Base-by-base conservation (phyloP, 1,284 basidiomycete genomes). In the Austropuccinia psidii region DNA sequence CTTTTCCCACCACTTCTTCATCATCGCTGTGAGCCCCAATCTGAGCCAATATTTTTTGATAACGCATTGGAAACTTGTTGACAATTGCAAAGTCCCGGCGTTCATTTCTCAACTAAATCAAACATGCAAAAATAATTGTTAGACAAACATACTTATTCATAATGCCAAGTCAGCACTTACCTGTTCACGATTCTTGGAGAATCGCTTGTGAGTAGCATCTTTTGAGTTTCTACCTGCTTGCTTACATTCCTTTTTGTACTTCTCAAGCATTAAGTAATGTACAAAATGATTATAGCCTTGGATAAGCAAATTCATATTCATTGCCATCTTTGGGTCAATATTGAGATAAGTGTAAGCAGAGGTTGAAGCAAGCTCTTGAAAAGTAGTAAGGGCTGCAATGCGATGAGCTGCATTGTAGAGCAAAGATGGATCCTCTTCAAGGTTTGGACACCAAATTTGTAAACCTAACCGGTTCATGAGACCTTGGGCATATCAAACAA, bases 1-100 rank as follows among this genome's bases (percentile, higher is more conserved):
- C 43, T 7, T 55, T 52, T 24, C 33, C 29, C 19, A 31, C 29
- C 11, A 21, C 45, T 2, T 29, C 5, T 47, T 73, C n/a, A n/a
- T 64, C 70, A 64, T 73, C 27, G 50, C 70, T 73, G 60, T 73
- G 70, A 21, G 70, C 33, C 6, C n/a, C 21, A 27, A 73, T 55
- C 24, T 41, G 50, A 7, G 19, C 24, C 43, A 72, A 31, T 0
- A 72, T 41, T 2, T 54, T 21, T 7, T 21, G 13, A 39, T 72
- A 72, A 7, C 35, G 43, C n/a, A 61, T 37, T n/a, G 58, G 68
- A 54, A 62, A 72, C n/a, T 61, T 45, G 17, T 72, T 66, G 49
- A 54, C 9, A 13, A 41, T 66, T 0, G 49, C 49, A 66, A 50
- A 66, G 24, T 50, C 24, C 4, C 24, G 8, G 9, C 49, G 17